phyloP scores from a whole-genome alignment of 2,329 filamentous ascomycete genomes.

The Oidium heveae region DNA sequence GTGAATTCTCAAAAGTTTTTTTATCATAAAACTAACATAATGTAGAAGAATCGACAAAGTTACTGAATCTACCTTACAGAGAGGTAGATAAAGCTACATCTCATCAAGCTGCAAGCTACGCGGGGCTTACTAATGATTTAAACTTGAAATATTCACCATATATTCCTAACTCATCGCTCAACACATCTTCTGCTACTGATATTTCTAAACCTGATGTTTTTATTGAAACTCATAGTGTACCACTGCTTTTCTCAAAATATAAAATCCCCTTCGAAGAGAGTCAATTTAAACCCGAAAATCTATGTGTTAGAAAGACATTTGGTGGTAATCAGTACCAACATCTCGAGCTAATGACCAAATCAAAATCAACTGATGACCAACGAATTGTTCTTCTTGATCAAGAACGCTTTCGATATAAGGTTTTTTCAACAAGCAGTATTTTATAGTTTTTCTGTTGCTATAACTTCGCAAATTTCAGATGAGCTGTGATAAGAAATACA shows the following conservation, averaged over 20 bases:
- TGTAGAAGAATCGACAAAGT: conserved; percentile 4
- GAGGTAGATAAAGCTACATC: not conserved
- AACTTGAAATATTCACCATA: not conserved
- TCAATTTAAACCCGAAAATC: not conserved
- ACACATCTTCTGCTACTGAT: too few relatives aligned
- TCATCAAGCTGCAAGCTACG: not conserved
- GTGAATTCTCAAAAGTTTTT: conserved; percentile 4
- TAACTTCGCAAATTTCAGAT: too few relatives aligned
- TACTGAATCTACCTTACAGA: conserved; percentile 10
- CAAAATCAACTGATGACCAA: conserved; percentile 3
- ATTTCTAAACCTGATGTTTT: not conserved
- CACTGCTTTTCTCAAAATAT: not conserved
- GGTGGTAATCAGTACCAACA: conserved; percentile 1
- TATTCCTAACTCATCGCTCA: not conserved
- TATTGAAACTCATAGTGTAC: not conserved
- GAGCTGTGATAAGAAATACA: too few relatives aligned
- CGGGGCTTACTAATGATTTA: not conserved
- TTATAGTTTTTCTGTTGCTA: not conserved
- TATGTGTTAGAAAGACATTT: not conserved
- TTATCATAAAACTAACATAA: not conserved
- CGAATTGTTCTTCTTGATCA: conserved; percentile 10
- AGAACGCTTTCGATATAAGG: conserved; percentile 10
- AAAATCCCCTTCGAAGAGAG: not conserved
- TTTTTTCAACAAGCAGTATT: conserved; percentile 5
- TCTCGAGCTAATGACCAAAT: conserved; percentile 7